A percentile compares a stretch with the other conserved stretches of the same genome.
phyloP scores from a whole-genome alignment of 495 filamentous ascomycete genomes.

The Tirmania nivea region DNA sequence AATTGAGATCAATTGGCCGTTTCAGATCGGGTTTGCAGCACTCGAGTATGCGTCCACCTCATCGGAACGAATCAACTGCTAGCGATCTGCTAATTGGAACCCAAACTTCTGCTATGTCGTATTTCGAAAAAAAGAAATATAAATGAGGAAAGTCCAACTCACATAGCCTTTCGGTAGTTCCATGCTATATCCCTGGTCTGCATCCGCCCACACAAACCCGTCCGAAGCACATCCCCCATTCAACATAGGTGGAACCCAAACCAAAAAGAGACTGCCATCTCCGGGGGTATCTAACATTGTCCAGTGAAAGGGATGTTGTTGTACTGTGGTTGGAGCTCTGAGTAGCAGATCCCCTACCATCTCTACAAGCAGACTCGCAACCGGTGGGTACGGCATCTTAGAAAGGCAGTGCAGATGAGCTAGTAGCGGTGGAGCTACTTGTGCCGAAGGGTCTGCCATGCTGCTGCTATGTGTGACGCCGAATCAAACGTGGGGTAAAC shows the following conservation, averaged over 20 bases:
- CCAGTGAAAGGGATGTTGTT: conserved; percentile 53
- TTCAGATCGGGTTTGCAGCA: no score
- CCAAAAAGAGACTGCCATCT: conserved; percentile 60
- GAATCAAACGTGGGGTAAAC: no score
- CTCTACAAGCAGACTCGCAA: conserved; percentile 11
- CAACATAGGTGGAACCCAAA: conserved; percentile 58
- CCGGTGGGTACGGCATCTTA: conserved; percentile 10
- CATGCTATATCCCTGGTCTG: conserved; percentile 25
- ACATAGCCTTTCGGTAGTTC: conserved; percentile 2
- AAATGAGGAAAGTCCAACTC: neutral
- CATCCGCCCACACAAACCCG: conserved; percentile 73
- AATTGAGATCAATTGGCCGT: no score
- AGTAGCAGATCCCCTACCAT: conserved; percentile 12
- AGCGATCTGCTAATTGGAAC: no score
- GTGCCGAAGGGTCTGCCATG: conserved; percentile 13
- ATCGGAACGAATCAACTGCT: no score
- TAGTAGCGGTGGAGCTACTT: conserved; percentile 12
- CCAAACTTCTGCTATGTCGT: no score
- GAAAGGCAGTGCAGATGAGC: conserved; percentile 14
- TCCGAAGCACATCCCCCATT: conserved; percentile 55
- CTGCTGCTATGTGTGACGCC: neutral
- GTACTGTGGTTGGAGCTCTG: conserved; percentile 7
- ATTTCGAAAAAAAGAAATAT: no score
- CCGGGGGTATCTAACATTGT: conserved; percentile 63
- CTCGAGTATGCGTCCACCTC: no score